Evolutionary conservation across 2,329 filamentous ascomycete genomes (phyloP).

Genomic region (Microdochium bolleyi): DNA sequence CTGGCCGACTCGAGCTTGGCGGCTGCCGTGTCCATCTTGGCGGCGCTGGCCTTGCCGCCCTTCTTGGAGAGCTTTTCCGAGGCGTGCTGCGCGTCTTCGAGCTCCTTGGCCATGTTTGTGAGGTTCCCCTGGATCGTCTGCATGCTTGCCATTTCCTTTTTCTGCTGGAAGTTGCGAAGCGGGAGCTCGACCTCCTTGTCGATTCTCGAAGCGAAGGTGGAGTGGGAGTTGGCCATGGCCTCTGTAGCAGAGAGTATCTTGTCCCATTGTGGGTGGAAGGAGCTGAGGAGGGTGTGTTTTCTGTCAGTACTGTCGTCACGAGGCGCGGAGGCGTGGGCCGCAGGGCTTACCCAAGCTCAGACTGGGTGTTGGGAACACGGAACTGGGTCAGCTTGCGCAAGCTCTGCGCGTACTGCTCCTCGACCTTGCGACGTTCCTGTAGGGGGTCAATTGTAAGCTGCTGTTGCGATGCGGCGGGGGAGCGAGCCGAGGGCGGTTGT

Average conservation of each 20-base stretch:
- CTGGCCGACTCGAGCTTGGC: slow-evolving; percentile 69
- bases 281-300: slow-evolving; percentile 39
- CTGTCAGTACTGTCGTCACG: slow-evolving; percentile 11
- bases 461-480: slow-evolving; percentile 1
- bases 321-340: background rate
- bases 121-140: slow-evolving; percentile 76
- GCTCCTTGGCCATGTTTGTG: slow-evolving; percentile 68
- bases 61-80: slow-evolving; percentile 78
- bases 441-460: slow-evolving; percentile 9
- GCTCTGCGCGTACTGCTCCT: slow-evolving; percentile 80
- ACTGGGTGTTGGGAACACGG: slow-evolving; percentile 64
- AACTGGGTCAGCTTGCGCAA: slow-evolving; percentile 74
- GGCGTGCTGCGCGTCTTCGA: slow-evolving; percentile 78
- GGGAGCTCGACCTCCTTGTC: slow-evolving; percentile 83
- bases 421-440: slow-evolving; percentile 85
- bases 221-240: slow-evolving; percentile 75
- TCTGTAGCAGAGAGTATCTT: slow-evolving; percentile 76
- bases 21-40: slow-evolving; percentile 69
- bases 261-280: slow-evolving; percentile 87
- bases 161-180: slow-evolving; percentile 65
- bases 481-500: background rate
- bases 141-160: slow-evolving; percentile 75
- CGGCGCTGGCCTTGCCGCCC: slow-evolving; percentile 65
- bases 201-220: slow-evolving; percentile 70
- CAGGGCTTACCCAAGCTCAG: slow-evolving; percentile 73